Percentiles rank a stretch among this genome's conserved stretches.
phyloP scores from a whole-genome alignment of 1,284 basidiomycete species.

The Sporisorium scitamineum region DNA sequence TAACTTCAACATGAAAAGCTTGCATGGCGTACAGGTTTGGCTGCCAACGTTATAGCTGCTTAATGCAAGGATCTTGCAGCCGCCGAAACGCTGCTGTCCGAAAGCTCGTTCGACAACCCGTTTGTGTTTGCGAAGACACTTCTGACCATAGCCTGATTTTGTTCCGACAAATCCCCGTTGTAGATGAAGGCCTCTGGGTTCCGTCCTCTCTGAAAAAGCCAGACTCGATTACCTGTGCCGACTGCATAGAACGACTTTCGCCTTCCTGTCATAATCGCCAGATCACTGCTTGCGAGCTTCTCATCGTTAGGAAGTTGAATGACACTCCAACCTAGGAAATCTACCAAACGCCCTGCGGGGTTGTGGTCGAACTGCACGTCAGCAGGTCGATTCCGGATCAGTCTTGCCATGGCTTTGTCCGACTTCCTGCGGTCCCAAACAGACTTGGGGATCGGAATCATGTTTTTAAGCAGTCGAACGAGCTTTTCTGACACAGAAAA shows the following conservation, averaged over 20 bases:
- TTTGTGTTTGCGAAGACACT: neutral
- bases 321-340: neutral
- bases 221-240: constrained; percentile 9
- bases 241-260: constrained; percentile 5
- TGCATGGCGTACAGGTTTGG: too few relatives aligned
- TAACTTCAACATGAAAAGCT: too few relatives aligned
- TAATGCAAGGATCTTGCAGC: too few relatives aligned
- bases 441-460: too few relatives aligned
- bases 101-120: too few relatives aligned
- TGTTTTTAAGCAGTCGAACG: too few relatives aligned
- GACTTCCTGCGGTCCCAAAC: neutral
- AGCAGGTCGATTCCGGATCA: constrained; percentile 3
- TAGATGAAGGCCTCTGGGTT: neutral
- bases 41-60: too few relatives aligned
- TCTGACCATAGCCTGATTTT: neutral
- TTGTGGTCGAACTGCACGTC: neutral
- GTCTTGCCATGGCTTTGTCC: constrained; percentile 3
- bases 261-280: constrained; percentile 8
- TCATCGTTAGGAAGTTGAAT: constrained; percentile 3
- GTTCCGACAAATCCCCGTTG: neutral
- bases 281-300: neutral
- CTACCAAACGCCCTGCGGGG: neutral
- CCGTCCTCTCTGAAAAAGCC: neutral
- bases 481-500: too few relatives aligned
- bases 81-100: too few relatives aligned